phyloP scores from a whole-genome alignment of 441 rosid genomes.

The Aleurites moluccanus region DNA sequence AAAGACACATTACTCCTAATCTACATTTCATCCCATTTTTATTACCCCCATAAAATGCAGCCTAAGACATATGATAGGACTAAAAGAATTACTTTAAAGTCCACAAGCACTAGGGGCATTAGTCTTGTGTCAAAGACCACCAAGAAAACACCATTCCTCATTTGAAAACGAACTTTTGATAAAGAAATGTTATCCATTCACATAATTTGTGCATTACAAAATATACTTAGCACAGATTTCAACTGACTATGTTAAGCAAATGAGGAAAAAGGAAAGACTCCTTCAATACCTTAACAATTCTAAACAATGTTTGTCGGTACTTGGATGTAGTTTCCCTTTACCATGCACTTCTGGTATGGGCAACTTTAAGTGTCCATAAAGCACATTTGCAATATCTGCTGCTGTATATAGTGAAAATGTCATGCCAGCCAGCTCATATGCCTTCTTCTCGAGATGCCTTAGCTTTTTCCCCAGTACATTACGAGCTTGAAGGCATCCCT shows the following conservation, averaged over 20 bases:
- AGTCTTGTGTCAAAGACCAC: not conserved
- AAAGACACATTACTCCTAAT: not conserved
- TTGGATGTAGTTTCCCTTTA: constrained; percentile 88
- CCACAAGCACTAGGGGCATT: not conserved
- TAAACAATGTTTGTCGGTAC: constrained; percentile 92
- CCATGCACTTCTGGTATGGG: constrained; percentile 60
- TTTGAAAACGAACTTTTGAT: not conserved
- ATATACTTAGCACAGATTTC: not conserved
- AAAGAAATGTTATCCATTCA: constrained; percentile 26
- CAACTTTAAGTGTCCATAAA: constrained; percentile 79
- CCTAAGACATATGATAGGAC: not conserved
- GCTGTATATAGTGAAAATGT: constrained; percentile 74
- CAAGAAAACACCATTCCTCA: not conserved
- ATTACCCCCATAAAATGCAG: not conserved
- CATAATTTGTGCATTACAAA: not conserved
- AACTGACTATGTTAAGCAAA: not conserved
- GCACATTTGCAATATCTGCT: constrained; percentile 92
- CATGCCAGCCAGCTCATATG: constrained; percentile 82
- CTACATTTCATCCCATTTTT: not conserved
- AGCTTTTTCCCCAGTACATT: constrained; percentile 69
- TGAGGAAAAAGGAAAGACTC: not conserved
- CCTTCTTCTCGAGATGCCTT: constrained; percentile 81
- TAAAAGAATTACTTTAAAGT: not conserved
- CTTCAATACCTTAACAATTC: constrained; percentile 74
- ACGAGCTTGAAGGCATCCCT: constrained; percentile 82